Evolutionary conservation across 2,329 filamentous ascomycete genomes (phyloP).

Genomic region (Rasamsonia emersonii): DNA sequence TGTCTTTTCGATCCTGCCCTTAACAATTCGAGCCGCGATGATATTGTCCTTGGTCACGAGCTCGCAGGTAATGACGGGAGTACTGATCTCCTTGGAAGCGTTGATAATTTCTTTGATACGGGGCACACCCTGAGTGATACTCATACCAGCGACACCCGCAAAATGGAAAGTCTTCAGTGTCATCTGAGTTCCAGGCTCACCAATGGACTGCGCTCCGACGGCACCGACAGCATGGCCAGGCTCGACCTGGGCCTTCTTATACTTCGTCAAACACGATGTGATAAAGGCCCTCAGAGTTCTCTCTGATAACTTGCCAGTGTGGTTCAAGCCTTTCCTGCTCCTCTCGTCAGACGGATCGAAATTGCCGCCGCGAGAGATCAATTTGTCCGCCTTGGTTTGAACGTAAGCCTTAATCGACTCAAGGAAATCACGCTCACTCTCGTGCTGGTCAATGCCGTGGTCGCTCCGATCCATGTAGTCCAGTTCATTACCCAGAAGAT

Average conservation of each 20-base stretch:
- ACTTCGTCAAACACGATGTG: conserved; percentile 74
- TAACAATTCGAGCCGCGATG: conserved; percentile 78
- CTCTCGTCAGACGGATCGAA: conserved; percentile 20
- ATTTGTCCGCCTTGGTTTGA: conserved; percentile 50
- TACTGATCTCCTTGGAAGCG: conserved; percentile 86
- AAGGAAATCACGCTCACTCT: conserved; percentile 75
- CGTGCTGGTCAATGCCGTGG: conserved; percentile 63
- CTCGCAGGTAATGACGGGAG: conserved; percentile 83
- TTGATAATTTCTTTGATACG: conserved; percentile 99
- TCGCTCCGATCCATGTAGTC: conserved; percentile 63
- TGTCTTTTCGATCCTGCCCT: conserved; percentile 91
- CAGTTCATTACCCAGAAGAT: conserved; percentile 55
- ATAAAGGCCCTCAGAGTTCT: conserved; percentile 70
- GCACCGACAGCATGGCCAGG: conserved; percentile 94
- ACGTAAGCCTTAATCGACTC: conserved; percentile 69
- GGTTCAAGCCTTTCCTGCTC: conserved; percentile 43
- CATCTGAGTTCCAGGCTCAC: conserved; percentile 98
- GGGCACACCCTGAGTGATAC: conserved; percentile 96
- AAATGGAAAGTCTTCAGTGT: conserved; percentile 94
- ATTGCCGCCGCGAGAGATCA: conserved; percentile 37
- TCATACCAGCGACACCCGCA: conserved; percentile 98
- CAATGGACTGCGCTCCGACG: conserved; percentile 94
- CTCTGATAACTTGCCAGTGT: conserved; percentile 74
- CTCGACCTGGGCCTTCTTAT: conserved; percentile 82
- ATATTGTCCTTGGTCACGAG: conserved; percentile 67